Evolutionary conservation across 1,139 yeast species (phyloP).

Genomic region (Sugiyamaella novakii): DNA sequence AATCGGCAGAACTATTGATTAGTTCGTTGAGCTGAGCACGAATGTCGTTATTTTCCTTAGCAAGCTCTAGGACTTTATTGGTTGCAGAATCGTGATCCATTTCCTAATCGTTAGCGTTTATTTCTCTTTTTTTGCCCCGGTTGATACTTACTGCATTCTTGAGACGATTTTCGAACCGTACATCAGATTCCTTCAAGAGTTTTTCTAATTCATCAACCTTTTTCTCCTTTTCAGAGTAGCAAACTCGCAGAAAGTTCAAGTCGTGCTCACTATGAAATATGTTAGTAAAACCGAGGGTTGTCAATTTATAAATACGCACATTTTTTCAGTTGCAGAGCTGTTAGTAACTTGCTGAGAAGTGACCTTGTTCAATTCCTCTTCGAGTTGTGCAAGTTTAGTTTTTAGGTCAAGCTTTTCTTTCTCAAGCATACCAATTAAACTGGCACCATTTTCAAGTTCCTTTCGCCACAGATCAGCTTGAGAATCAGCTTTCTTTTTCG

Average conservation of each 20-base stretch:
- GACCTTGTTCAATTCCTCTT: conserved; percentile 32
- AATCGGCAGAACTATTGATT: conserved; percentile 44
- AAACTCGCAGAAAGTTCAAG: conserved; percentile 32
- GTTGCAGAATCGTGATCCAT: conserved; percentile 44
- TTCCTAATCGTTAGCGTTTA: conserved; percentile 27
- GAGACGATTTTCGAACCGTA: conserved; percentile 45
- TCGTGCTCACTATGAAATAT: conserved; percentile 27
- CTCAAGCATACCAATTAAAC: conserved; percentile 39
- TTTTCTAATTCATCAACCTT: conserved; percentile 43
- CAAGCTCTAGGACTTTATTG: conserved; percentile 49
- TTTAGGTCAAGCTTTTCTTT: conserved; percentile 39
- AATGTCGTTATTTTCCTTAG: conserved; percentile 53
- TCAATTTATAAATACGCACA: conserved; percentile 14
- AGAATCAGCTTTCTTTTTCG: conserved; percentile 42
- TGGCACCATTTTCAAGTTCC: conserved; percentile 43
- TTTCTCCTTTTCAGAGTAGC: conserved; percentile 40
- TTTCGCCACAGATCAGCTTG: conserved; percentile 38
- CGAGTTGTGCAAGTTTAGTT: conserved; percentile 32
- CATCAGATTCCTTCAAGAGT: conserved; percentile 41
- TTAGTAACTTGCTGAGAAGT: conserved; percentile 24
- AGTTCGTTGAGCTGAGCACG: conserved; percentile 44
- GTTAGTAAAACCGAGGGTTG: neutral
- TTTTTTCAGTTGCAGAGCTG: conserved; percentile 26
- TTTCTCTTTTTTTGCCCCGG: neutral
- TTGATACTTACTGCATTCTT: conserved; percentile 30